Conservation (phyloP, 768 basidiomycete species). For the Mycena capillaripes region DNA sequence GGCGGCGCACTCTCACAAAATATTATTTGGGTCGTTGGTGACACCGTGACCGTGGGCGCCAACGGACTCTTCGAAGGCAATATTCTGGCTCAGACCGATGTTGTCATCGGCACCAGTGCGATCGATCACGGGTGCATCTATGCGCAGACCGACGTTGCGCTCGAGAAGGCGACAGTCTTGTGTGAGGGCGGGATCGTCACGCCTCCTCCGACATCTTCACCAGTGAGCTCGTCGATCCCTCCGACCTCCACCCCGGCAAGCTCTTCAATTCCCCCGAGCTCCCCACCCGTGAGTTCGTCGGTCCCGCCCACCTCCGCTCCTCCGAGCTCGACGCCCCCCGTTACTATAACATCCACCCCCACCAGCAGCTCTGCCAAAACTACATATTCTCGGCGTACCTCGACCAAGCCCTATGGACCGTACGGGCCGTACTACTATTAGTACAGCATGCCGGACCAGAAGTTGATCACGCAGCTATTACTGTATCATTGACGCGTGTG, state of each 20-base stretch:
- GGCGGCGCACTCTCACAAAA: slow-evolving; percentile 15
- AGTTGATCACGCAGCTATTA: too few species aligned
- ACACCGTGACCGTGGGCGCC: neutral
- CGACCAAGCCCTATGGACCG: neutral
- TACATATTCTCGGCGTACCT: neutral
- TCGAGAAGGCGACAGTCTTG: slow-evolving; percentile 6
- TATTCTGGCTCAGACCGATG: slow-evolving; percentile 18
- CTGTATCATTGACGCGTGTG: too few species aligned
- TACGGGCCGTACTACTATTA: neutral
- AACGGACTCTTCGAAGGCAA: neutral
- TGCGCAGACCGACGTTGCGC: slow-evolving; percentile 2
- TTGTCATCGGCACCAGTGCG: neutral
- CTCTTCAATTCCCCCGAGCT: neutral
- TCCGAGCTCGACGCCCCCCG: neutral
- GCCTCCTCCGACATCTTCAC: neutral
- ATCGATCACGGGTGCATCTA: slow-evolving; percentile 16
- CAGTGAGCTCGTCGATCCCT: neutral
- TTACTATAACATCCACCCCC: neutral
- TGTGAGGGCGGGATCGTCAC: neutral
- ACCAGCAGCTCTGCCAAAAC: neutral
- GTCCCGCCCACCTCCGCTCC: neutral
- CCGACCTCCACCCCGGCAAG: neutral
- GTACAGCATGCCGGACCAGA: too few species aligned
- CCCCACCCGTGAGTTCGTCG: too few species aligned
- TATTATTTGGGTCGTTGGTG: slow-evolving; percentile 16